Conservation (phyloP, 805 yeast genomes). For the Wickerhamomyces subpelliculosus region DNA sequence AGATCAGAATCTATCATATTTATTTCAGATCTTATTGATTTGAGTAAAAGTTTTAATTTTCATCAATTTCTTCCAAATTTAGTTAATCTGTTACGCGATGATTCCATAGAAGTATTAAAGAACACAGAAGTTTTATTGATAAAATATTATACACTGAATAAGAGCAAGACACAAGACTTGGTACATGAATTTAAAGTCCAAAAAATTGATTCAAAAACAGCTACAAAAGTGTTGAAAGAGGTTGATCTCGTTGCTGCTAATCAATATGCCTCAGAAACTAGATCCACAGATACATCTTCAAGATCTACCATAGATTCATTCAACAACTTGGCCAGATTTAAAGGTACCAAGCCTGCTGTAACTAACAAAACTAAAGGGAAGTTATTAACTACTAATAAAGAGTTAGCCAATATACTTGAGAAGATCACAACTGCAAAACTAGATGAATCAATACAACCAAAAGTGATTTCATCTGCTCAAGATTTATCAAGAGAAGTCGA, state of each 20-base stretch:
- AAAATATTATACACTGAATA: conserved; percentile 18
- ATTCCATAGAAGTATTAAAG: conserved; percentile 17
- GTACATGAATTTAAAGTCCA: conserved; percentile 16
- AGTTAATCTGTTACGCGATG: conserved; percentile 20
- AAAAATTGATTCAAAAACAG: conserved; percentile 14
- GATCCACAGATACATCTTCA: conserved; percentile 1
- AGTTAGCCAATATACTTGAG: conserved; percentile 7
- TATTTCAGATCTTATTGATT: conserved; percentile 34
- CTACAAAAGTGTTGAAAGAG: conserved; percentile 11
- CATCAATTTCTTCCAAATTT: conserved; percentile 18
- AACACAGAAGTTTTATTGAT: conserved; percentile 19
- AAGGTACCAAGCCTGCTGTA: neutral
- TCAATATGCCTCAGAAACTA: conserved; percentile 11
- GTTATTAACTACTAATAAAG: conserved; percentile 5
- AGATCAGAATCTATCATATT: conserved; percentile 38
- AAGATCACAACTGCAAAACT: conserved; percentile 16
- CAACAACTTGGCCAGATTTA: conserved; percentile 9
- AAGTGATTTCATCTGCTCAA: conserved; percentile 5
- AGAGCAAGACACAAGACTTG: conserved; percentile 10
- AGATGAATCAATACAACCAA: conserved; percentile 12
- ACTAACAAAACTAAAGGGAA: conserved; percentile 1
- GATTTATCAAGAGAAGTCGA: conserved; percentile 23
- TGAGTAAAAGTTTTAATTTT: conserved; percentile 29
- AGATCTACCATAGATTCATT: conserved; percentile 21
- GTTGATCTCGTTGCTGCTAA: conserved; percentile 16